phyloP scores from a whole-genome alignment of 768 basidiomycete species.

The Hygrophorus russula region DNA sequence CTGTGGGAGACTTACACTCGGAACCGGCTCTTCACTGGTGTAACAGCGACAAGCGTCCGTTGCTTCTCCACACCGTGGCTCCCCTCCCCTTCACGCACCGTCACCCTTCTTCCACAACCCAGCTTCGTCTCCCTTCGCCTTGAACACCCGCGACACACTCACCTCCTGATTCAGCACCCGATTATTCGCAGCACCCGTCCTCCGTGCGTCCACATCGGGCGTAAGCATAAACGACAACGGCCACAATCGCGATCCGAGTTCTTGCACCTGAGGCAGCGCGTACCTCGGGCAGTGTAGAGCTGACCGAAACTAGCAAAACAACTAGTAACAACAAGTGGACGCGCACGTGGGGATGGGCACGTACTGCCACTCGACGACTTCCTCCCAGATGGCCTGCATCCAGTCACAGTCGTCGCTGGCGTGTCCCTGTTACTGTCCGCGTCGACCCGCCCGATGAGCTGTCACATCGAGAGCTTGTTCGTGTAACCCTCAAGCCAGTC shows the following conservation, averaged over 20 bases:
- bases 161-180: slow-evolving; percentile 56
- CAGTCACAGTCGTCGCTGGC: slow-evolving; percentile 42
- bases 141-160: slow-evolving; percentile 69
- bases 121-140: slow-evolving; percentile 22
- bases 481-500: slow-evolving; percentile 62
- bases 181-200: slow-evolving; percentile 30
- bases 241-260: slow-evolving; percentile 33
- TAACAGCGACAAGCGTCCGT: slow-evolving; percentile 43
- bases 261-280: slow-evolving; percentile 19
- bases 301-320: slow-evolving; percentile 42
- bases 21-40: slow-evolving; percentile 47
- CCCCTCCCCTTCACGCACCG: slow-evolving; percentile 12
- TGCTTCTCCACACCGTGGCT: neutral
- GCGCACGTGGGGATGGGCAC: slow-evolving; percentile 18
- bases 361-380: slow-evolving; percentile 54
- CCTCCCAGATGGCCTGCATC: slow-evolving; percentile 63
- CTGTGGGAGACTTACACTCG: no score
- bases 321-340: no score
- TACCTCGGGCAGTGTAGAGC: slow-evolving; percentile 33
- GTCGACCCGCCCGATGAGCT: slow-evolving; percentile 38
- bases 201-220: slow-evolving; percentile 39
- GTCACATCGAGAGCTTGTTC: slow-evolving; percentile 75
- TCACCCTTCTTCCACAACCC: no score
- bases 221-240: slow-evolving; percentile 63
- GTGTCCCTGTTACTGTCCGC: slow-evolving; percentile 6